These are phyloP conservation scores for Trypanosoma cruzi DNA, from an alignment of 208 protist species.

Conservation along the genomic window DNA sequence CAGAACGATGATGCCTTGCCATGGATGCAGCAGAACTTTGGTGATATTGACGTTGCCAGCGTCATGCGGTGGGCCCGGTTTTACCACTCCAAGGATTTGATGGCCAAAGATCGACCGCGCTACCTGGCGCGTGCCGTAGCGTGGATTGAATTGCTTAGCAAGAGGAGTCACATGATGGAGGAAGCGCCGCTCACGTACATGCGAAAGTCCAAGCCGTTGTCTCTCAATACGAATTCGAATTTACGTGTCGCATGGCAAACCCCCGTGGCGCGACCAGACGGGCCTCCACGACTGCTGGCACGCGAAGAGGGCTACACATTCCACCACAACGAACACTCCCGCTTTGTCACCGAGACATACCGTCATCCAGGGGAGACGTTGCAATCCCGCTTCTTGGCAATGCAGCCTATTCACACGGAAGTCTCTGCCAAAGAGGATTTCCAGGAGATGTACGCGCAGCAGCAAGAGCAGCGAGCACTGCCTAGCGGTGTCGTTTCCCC, in stretches of 20 bases:
- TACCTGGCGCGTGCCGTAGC: slow-evolving; percentile 69
- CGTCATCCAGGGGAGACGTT: slow-evolving; percentile 68
- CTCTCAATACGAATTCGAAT: slow-evolving; percentile 59
- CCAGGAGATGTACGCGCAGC: slow-evolving; percentile 16
- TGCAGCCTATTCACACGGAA: slow-evolving; percentile 74
- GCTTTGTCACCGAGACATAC: slow-evolving; percentile 84
- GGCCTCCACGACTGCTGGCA: slow-evolving; percentile 56
- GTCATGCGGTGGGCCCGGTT: slow-evolving; percentile 84
- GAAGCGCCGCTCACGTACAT: slow-evolving; percentile 85
- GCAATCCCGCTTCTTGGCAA: slow-evolving; percentile 66
- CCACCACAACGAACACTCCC: slow-evolving; percentile 47
- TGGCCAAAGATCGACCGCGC: slow-evolving; percentile 63
- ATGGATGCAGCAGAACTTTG: slow-evolving; percentile 63
- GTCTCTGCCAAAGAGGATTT: slow-evolving; percentile 44
- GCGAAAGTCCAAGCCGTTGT: slow-evolving; percentile 70
- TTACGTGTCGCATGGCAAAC: slow-evolving; percentile 83
- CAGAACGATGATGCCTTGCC: slow-evolving; percentile 38
- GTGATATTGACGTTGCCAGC: slow-evolving; percentile 64
- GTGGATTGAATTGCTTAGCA: slow-evolving; percentile 82
- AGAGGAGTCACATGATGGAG: slow-evolving; percentile 44
- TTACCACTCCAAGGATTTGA: slow-evolving; percentile 57
- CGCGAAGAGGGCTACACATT: slow-evolving; percentile 79
- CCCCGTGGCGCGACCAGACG: slow-evolving; percentile 18
- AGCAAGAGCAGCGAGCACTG: background rate
- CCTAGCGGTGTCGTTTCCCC: background rate